phyloP scores from a whole-genome alignment of 495 filamentous ascomycete species.

The Tuber calosporum region DNA sequence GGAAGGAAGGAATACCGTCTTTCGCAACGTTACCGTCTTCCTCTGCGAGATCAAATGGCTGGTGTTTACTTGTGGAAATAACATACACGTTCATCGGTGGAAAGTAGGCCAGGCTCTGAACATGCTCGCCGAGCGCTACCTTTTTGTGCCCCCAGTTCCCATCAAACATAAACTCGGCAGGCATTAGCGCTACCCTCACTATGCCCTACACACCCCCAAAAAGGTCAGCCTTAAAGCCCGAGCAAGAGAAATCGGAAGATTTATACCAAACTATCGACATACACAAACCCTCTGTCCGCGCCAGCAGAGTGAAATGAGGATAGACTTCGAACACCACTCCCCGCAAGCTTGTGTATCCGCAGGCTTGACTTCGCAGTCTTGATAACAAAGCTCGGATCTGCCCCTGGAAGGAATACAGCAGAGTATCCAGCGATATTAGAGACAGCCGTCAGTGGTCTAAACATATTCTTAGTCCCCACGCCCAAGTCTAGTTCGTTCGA shows the following conservation, averaged over 20 bases:
- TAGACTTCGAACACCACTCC: conserved; percentile 57
- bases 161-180: conserved; percentile 57
- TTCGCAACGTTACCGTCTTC: conserved; percentile 71
- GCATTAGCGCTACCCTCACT: conserved; percentile 62
- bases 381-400: conserved; percentile 68
- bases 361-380: conserved; percentile 68
- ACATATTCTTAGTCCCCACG: conserved; percentile 42
- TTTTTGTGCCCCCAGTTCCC: conserved; percentile 63
- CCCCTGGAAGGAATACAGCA: conserved; percentile 71
- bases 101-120: conserved; percentile 70
- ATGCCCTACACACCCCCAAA: conserved; percentile 47
- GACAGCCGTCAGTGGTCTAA: conserved; percentile 55
- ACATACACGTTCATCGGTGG: conserved; percentile 66
- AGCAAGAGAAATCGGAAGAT: not conserved
- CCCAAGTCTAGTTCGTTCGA: conserved; percentile 11
- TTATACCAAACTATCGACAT: conserved; percentile 54
- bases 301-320: conserved; percentile 63
- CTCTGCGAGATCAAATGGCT: conserved; percentile 72
- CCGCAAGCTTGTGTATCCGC: conserved; percentile 62
- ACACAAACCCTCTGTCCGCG: conserved; percentile 76
- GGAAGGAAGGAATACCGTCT: conserved; percentile 45
- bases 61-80: conserved; percentile 57
- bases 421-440: conserved; percentile 65
- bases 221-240: conserved; percentile 22
- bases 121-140: conserved; percentile 60